Evolutionary conservation across 2,329 filamentous ascomycete species (phyloP).

Genomic region (Ampelomyces quisqualis): DNA sequence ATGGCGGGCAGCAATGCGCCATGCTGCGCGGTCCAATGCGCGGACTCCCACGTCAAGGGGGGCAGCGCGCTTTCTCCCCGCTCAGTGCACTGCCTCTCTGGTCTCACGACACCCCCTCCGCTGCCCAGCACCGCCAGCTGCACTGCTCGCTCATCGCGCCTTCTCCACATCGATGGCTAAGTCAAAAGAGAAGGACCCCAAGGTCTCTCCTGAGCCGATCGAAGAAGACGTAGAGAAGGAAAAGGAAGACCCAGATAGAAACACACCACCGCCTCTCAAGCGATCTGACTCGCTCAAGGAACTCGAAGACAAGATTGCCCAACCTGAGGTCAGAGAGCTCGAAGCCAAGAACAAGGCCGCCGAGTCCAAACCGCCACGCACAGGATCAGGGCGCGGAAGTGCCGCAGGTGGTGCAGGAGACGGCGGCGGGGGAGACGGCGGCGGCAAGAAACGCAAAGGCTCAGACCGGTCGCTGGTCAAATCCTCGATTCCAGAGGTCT

Average conservation of each 20-base stretch:
- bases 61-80: slow-evolving; percentile 28
- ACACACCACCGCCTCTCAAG: too few species aligned
- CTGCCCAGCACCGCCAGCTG: slow-evolving; percentile 33
- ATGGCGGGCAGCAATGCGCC: slow-evolving; percentile 63
- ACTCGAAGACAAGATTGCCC: slow-evolving; percentile 9
- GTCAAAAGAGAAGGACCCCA: slow-evolving; percentile 59
- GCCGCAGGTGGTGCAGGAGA: slow-evolving; percentile 54
- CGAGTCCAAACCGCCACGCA: slow-evolving; percentile 54
- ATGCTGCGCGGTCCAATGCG: slow-evolving; percentile 48
- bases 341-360: slow-evolving; percentile 51
- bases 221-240: slow-evolving; percentile 44
- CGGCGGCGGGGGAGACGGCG: slow-evolving; percentile 54
- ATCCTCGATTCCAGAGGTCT: slow-evolving; percentile 87
- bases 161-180: slow-evolving; percentile 48
- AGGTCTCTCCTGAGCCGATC: slow-evolving; percentile 50
- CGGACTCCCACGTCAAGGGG: slow-evolving; percentile 33
- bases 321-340: slow-evolving; percentile 45
- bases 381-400: slow-evolving; percentile 60
- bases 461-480: slow-evolving; percentile 81
- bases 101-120: slow-evolving; percentile 24
- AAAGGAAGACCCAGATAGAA: too few species aligned
- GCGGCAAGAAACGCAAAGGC: slow-evolving; percentile 71
- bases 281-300: not conserved
- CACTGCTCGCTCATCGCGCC: slow-evolving; percentile 36
- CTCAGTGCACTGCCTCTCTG: slow-evolving; percentile 34